These are phyloP conservation scores for Nicotiana benthamiana DNA, from an alignment of 257 asterid species.

Conservation along the genomic window DNA sequence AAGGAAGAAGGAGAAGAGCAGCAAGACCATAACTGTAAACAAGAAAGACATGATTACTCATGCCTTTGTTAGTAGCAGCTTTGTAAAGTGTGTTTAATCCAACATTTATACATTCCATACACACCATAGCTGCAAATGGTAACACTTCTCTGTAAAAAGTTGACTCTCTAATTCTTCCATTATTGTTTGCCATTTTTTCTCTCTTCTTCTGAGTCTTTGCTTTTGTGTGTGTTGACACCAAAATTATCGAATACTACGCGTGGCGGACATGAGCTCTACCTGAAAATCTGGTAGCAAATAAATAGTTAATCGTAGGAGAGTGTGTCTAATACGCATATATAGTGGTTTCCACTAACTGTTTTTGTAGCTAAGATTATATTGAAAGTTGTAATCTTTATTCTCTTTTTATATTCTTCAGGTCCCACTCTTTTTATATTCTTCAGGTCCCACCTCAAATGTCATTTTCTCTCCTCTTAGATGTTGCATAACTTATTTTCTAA, in stretches of 20 bases:
- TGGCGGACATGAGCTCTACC: background rate
- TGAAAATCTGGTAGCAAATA: background rate
- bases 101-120: constrained; percentile 68
- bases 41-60: constrained; percentile 75
- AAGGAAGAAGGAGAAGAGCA: constrained; percentile 57
- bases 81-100: constrained; percentile 78
- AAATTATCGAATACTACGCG: background rate
- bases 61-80: constrained; percentile 50
- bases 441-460: background rate
- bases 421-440: background rate
- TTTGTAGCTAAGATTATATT: background rate
- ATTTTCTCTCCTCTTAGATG: background rate
- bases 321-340: background rate
- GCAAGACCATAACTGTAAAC: constrained; percentile 73
- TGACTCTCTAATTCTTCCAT: background rate
- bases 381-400: background rate
- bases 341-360: background rate
- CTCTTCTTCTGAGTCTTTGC: background rate
- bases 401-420: background rate
- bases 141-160: constrained; percentile 37
- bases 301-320: background rate
- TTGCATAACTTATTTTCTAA: background rate
- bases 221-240: background rate
- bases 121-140: constrained; percentile 54
- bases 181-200: background rate